A percentile compares a stretch with the other conserved stretches of the same genome.
Evolutionary conservation across 1,284 basidiomycete genomes (phyloP).

Genomic region (Pseudozyma thailandica): DNA sequence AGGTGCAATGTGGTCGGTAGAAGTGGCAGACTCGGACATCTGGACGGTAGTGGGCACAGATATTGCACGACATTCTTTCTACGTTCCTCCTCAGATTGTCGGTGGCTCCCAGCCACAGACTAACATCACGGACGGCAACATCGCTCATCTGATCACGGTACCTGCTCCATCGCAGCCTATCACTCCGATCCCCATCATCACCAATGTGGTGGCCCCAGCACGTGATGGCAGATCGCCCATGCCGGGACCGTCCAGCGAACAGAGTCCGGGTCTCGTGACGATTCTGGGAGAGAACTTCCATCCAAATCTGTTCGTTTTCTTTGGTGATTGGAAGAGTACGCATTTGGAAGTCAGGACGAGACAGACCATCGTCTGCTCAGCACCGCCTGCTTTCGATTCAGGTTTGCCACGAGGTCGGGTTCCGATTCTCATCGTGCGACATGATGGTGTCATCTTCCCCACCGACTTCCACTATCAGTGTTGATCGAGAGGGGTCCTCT

Average conservation of each 20-base stretch:
- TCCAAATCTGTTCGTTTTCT: slow-evolving; percentile 85
- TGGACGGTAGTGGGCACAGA: slow-evolving; percentile 90
- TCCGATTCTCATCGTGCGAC: slow-evolving; percentile 84
- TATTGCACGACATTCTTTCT: slow-evolving; percentile 68
- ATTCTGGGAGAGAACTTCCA: slow-evolving; percentile 90
- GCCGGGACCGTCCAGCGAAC: slow-evolving; percentile 50
- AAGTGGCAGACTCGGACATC: slow-evolving; percentile 75
- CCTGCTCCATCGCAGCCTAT: slow-evolving; percentile 69
- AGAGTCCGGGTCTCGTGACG: slow-evolving; percentile 77
- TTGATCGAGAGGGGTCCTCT: slow-evolving; percentile 10
- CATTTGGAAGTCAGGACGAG: slow-evolving; percentile 88
- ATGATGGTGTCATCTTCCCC: slow-evolving; percentile 90
- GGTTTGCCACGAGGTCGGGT: slow-evolving; percentile 67
- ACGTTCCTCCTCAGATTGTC: slow-evolving; percentile 63
- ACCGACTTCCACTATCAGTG: slow-evolving; percentile 70
- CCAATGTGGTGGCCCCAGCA: slow-evolving; percentile 80
- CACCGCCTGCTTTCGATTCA: slow-evolving; percentile 48
- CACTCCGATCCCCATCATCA: slow-evolving; percentile 68
- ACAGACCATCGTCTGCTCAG: slow-evolving; percentile 74
- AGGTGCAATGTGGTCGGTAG: slow-evolving; percentile 53
- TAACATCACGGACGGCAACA: slow-evolving; percentile 31
- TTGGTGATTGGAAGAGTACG: slow-evolving; percentile 84
- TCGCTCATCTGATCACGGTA: slow-evolving; percentile 54
- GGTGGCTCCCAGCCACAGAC: slow-evolving; percentile 41
- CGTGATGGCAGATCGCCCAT: slow-evolving; percentile 72